phyloP scores from a whole-genome alignment of 78 protist species.

The Cyanophora paradoxa region DNA sequence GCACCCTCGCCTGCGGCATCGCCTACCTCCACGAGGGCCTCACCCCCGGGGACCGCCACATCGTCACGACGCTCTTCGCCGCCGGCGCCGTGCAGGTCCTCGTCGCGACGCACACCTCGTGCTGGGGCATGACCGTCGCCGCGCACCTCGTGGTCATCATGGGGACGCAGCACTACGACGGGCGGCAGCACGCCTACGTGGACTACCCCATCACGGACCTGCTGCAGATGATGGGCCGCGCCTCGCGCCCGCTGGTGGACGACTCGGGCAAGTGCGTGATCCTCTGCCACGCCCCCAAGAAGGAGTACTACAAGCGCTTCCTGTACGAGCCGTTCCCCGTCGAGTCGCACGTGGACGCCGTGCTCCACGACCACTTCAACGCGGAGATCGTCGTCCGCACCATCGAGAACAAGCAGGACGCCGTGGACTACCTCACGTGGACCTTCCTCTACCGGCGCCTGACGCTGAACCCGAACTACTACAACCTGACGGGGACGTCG shows the following conservation, averaged over 20 bases:
- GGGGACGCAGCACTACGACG: constrained; percentile 63
- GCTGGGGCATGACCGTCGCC: constrained; percentile 46
- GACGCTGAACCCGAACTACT: constrained; percentile 91
- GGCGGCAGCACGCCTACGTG: constrained; percentile 61
- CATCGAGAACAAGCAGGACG: constrained; percentile 71
- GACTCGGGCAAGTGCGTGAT: constrained; percentile 51
- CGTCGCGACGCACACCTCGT: constrained; percentile 24
- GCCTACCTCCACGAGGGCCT: constrained; percentile 78
- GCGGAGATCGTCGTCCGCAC: constrained; percentile 55
- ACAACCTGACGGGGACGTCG: constrained; percentile 60
- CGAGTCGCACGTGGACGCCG: constrained; percentile 84
- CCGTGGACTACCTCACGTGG: constrained; percentile 93
- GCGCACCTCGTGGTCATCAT: constrained; percentile 29
- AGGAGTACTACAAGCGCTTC: constrained; percentile 78
- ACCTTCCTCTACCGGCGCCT: constrained; percentile 87
- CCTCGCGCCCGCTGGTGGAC: constrained; percentile 32
- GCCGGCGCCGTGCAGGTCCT: constrained; percentile 58
- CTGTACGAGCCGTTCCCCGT: constrained; percentile 93
- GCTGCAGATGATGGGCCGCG: constrained; percentile 86
- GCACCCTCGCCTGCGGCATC: constrained; percentile 51
- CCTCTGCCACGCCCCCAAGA: constrained; percentile 71
- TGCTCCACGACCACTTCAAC: constrained; percentile 75
- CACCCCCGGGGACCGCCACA: constrained; percentile 26
- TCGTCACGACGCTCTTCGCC: constrained; percentile 33
- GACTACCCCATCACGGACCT: constrained; percentile 85